A percentile compares a stretch with the other conserved stretches of the same genome.
phyloP scores from a whole-genome alignment of 768 basidiomycete species.

The Auriculariales sp. region DNA sequence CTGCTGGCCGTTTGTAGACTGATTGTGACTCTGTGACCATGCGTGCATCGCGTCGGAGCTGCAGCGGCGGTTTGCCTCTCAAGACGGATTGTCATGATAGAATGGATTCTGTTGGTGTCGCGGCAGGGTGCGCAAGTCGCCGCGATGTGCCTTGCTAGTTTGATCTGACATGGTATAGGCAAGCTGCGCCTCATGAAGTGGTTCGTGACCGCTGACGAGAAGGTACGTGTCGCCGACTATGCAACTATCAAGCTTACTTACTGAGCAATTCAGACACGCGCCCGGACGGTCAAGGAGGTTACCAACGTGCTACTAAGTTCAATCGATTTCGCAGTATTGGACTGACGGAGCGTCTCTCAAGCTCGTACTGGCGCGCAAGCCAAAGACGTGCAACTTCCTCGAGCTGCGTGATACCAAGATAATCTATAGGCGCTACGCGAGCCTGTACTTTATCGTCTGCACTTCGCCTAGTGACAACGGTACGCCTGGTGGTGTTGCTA shows the following conservation, averaged over 20 bases:
- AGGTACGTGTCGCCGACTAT: neutral
- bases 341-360: neutral
- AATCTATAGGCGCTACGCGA: slow-evolving; percentile 90
- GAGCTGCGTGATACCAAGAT: slow-evolving; percentile 94
- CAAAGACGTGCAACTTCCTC: slow-evolving; percentile 89
- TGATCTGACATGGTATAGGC: neutral
- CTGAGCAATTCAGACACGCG: neutral
- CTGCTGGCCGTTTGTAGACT: too few relatives aligned
- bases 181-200: neutral
- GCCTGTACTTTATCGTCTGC: slow-evolving; percentile 86
- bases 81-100: too few relatives aligned
- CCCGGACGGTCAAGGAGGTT: neutral
- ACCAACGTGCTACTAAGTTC: neutral
- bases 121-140: neutral
- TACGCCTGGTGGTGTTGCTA: too few relatives aligned
- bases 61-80: too few relatives aligned
- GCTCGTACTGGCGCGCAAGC: slow-evolving; percentile 74
- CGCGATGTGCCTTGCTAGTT: too few relatives aligned
- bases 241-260: neutral
- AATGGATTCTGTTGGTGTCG: neutral
- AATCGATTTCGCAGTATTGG: too few relatives aligned
- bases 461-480: slow-evolving; percentile 73
- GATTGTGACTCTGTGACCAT: too few relatives aligned
- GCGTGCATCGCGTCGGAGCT: too few relatives aligned
- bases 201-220: neutral